phyloP scores from a whole-genome alignment of 2,329 filamentous ascomycete genomes.

The Alternaria ventricosa region DNA sequence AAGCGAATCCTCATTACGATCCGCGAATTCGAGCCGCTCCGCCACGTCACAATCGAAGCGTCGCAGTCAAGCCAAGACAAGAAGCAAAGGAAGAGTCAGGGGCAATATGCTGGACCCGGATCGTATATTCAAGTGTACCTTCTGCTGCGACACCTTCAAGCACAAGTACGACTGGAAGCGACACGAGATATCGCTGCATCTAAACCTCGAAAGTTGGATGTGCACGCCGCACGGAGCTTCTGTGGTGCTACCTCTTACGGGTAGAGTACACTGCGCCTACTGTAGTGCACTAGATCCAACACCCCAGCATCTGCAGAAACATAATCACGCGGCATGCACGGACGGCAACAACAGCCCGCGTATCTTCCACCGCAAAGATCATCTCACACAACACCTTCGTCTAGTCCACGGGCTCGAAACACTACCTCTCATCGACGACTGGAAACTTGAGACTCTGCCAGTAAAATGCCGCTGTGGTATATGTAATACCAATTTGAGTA shows the following conservation, averaged over 20 bases:
- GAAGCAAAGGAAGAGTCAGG: conserved; percentile 8
- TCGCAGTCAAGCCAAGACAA: conserved; percentile 22
- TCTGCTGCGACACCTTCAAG: conserved; percentile 39
- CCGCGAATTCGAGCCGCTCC: conserved; percentile 51
- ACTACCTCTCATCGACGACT: conserved; percentile 67
- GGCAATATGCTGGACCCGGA: conserved; percentile 15
- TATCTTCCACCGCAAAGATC: conserved; percentile 66
- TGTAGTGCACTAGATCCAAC: conserved; percentile 61
- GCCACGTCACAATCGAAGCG: conserved; percentile 53
- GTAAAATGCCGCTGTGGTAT: conserved; percentile 60
- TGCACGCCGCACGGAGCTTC: conserved; percentile 63
- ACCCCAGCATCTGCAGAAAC: conserved; percentile 61
- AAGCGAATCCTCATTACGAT: conserved; percentile 56
- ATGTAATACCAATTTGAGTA: conserved; percentile 51
- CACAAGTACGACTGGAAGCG: conserved; percentile 39
- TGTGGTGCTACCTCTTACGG: conserved; percentile 60
- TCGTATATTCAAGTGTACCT: conserved; percentile 37
- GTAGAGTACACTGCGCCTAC: conserved; percentile 62
- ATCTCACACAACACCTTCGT: conserved; percentile 64
- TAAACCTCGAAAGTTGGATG: conserved; percentile 46
- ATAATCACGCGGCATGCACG: conserved; percentile 67
- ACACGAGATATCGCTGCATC: conserved; percentile 38
- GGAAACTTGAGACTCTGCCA: conserved; percentile 59
- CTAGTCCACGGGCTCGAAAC: conserved; percentile 65
- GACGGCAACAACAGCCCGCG: conserved; percentile 66